phyloP scores from a whole-genome alignment of 2,329 filamentous ascomycete genomes.

The Aspergillus texensis region DNA sequence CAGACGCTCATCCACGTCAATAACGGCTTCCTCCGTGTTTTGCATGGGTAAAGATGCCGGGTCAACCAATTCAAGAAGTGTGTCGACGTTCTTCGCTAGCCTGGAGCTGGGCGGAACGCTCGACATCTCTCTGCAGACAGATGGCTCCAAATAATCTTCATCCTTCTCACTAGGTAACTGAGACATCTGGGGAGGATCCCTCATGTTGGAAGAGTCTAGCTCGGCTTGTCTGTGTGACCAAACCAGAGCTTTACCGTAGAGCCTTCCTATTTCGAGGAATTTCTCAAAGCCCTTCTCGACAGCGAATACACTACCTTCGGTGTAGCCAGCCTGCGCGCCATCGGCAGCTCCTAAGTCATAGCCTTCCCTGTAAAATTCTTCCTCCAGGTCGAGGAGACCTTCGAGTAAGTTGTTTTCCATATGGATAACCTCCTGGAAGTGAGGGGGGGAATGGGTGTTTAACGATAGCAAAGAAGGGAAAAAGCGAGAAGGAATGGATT shows the following conservation, averaged over 20 bases:
- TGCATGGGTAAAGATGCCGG: conserved; percentile 73
- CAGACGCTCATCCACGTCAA: conserved; percentile 86
- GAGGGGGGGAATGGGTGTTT: neutral
- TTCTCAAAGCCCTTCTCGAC: conserved; percentile 94
- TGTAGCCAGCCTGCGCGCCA: conserved; percentile 74
- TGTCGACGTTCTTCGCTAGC: conserved; percentile 74
- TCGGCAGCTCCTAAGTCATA: conserved; percentile 75
- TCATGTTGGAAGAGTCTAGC: conserved; percentile 20
- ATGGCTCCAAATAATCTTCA: conserved; percentile 28
- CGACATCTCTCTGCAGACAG: conserved; percentile 45
- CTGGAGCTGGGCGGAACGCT: conserved; percentile 60
- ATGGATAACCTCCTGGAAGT: conserved; percentile 30
- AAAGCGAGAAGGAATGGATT: neutral
- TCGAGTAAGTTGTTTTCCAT: conserved; percentile 58
- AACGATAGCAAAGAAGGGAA: conserved; percentile 4
- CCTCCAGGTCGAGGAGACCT: conserved; percentile 61
- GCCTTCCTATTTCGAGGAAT: conserved; percentile 75
- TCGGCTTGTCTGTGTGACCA: conserved; percentile 73
- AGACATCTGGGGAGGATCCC: conserved; percentile 3
- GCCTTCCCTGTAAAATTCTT: conserved; percentile 79
- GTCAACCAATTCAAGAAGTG: conserved; percentile 77
- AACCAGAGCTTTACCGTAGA: conserved; percentile 78
- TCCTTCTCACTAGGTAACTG: conserved; percentile 12
- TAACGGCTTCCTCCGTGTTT: conserved; percentile 86
- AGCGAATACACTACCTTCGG: conserved; percentile 88